Evolutionary conservation across 192 early-diverging fungal genomes (phyloP).

Genomic region (Pilobolus umbonatus): DNA sequence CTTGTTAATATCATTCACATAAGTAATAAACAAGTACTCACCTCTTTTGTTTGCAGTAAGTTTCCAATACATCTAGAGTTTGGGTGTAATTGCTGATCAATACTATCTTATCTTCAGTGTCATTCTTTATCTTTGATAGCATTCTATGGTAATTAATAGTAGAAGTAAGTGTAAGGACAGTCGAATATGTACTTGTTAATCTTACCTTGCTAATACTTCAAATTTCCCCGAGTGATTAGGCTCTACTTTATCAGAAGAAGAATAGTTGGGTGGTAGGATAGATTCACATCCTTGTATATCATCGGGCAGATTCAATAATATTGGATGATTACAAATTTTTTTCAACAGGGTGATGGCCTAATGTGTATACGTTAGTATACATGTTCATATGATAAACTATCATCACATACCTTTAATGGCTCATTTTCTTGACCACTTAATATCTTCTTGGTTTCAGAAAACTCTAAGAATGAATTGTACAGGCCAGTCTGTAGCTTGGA

Average conservation of each 20-base stretch:
- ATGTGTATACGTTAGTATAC: too few species aligned
- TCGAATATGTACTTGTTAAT: too few species aligned
- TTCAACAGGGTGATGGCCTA: constrained; percentile 91
- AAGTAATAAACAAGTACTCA: too few species aligned
- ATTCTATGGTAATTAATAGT: too few species aligned
- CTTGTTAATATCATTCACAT: too few species aligned
- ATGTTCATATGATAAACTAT: too few species aligned
- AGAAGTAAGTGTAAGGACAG: too few species aligned
- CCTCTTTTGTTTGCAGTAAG: constrained; percentile 70
- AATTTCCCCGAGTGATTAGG: constrained; percentile 84
- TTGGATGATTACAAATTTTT: constrained; percentile 97
- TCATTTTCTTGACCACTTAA: constrained; percentile 71
- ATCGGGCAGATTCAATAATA: constrained; percentile 66
- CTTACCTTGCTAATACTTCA: constrained; percentile 71
- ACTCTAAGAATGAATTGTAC: constrained; percentile 75
- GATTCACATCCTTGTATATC: constrained; percentile 57
- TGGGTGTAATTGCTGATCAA: constrained; percentile 99
- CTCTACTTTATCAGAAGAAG: constrained; percentile 36
- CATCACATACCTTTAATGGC: constrained; percentile 75
- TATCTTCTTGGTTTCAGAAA: constrained; percentile 65
- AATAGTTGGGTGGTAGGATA: constrained; percentile 52
- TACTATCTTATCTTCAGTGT: constrained; percentile 91
- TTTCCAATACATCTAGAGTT: constrained; percentile 91
- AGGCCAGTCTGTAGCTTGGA: constrained; percentile 70
- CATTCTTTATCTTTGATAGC: constrained; percentile 65